A percentile compares a stretch with the other conserved stretches of the same genome.
Conservation (phyloP, 495 filamentous ascomycete species). For the Melanomma pulvis-pyrius region DNA sequence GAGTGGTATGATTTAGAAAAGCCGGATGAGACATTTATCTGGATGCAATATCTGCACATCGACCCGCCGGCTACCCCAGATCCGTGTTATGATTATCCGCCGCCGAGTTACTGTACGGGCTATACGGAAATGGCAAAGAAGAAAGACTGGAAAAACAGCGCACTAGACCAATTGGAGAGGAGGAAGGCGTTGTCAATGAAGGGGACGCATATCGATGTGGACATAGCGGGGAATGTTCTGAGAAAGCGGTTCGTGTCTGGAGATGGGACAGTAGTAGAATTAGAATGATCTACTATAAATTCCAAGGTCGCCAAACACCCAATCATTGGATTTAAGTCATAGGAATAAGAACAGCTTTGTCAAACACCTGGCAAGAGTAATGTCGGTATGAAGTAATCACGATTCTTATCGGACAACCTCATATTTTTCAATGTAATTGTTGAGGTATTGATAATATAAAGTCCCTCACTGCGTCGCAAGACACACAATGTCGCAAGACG, state of each 20-base stretch:
- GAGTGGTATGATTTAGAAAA: background rate
- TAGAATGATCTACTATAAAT: background rate
- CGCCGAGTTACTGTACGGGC: background rate
- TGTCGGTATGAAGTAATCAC: no score
- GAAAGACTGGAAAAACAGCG: background rate
- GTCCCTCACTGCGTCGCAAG: no score
- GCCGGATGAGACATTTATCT: constrained; percentile 1
- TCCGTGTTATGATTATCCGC: constrained; percentile 8
- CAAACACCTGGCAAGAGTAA: no score
- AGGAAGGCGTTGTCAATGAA: background rate
- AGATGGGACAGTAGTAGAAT: background rate
- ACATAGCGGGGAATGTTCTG: background rate
- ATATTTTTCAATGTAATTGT: no score
- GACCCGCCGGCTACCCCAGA: background rate
- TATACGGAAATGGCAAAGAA: background rate
- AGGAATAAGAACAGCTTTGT: no score
- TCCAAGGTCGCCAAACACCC: no score
- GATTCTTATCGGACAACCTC: no score
- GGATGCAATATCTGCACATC: constrained; percentile 2
- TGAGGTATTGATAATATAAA: no score
- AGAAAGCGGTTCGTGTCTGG: background rate
- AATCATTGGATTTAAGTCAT: no score
- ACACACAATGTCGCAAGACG: no score
- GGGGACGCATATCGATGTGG: background rate
- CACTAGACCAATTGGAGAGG: background rate